A percentile compares a stretch with the other conserved stretches of the same genome.
Conservation (phyloP, 1,284 basidiomycete species). For the Sanghuangporus weigelae region DNA sequence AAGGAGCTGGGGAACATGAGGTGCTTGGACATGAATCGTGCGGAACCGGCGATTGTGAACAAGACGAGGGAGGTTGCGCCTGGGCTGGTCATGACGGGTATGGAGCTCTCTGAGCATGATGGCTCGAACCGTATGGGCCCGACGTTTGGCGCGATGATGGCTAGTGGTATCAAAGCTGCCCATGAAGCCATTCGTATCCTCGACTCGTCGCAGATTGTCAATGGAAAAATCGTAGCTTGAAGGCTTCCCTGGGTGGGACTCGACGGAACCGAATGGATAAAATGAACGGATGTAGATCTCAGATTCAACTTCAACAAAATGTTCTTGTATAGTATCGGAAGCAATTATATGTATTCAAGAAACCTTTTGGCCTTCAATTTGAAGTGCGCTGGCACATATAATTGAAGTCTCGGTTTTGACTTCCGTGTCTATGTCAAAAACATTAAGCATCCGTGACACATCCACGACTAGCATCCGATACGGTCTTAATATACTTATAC, state of each 20-base stretch:
- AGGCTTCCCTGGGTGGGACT: neutral
- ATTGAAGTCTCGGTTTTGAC: no score
- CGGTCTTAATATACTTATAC: constrained; percentile 83
- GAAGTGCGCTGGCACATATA: no score
- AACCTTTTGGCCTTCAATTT: no score
- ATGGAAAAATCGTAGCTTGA: constrained; percentile 61
- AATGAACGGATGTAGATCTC: neutral
- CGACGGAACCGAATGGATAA: neutral
- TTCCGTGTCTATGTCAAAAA: neutral
- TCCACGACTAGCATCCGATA: constrained; percentile 83
- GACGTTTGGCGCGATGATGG: constrained; percentile 82
- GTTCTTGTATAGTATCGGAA: neutral
- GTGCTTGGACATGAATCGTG: constrained; percentile 72
- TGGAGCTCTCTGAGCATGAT: constrained; percentile 83
- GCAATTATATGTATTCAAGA: neutral
- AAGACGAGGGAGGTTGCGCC: constrained; percentile 77
- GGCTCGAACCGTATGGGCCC: constrained; percentile 80
- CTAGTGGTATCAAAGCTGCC: constrained; percentile 73
- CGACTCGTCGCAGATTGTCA: constrained; percentile 52
- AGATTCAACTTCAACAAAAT: neutral
- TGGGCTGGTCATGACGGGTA: constrained; percentile 75
- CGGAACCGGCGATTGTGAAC: constrained; percentile 74
- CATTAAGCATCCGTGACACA: constrained; percentile 74
- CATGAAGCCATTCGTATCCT: constrained; percentile 65
- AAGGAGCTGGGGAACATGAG: constrained; percentile 82